Base-by-base conservation (phyloP, 208 protist species). In the Wallacemonas sp. region DNA sequence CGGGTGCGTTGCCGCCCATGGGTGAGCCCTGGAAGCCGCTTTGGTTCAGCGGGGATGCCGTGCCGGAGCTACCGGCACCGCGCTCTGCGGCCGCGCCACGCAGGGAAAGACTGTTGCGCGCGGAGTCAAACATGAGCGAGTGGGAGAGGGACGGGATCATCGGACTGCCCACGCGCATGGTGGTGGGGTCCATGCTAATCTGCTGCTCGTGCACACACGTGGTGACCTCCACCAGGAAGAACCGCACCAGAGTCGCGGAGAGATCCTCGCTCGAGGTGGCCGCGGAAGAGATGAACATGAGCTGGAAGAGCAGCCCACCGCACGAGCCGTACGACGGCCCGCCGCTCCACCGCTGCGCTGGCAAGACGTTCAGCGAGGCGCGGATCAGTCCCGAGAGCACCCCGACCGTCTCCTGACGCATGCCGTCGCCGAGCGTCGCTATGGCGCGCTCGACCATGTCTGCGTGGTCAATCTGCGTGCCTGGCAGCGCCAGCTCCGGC, bases 271-370 rank as follows among this genome's bases (percentile, higher is more conserved):
- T 67, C 32, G 59, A 64, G 25, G 79, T 57, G 45, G 77, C 81
- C 22, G 80, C 61, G 16, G 86, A 86, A 10, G 72, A 72, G 26
- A 86, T 62, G 26, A 91, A 71, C 61, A 96, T 79, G 25, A 93
- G 59, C 62, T 96, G 90, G 61, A 96, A 93, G 16, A 96, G 76
- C 12, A 96, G 61, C 1, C 71, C 85, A 31, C 90, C 87, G 59
- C 90, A 93, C 23, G 83, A 81, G 52, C 87, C 87, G 69, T 96
- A 93, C 42, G 76, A 76, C 0, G 79, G 61, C 5, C 78, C 80
- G 38, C 75, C 81, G 28, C 83, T 79, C 83, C 78, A 89, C 41
- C 72, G 45, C 32, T 70, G 70, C 22, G 81, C 46, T 0, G 82
- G 80, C 4, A 87, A 26, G 10, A 76, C 79, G 59, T 86, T 72